Percentiles rank a stretch among this genome's conserved stretches.
phyloP scores from a whole-genome alignment of 2,329 filamentous ascomycete genomes.

The Dothideomycetes sp. region DNA sequence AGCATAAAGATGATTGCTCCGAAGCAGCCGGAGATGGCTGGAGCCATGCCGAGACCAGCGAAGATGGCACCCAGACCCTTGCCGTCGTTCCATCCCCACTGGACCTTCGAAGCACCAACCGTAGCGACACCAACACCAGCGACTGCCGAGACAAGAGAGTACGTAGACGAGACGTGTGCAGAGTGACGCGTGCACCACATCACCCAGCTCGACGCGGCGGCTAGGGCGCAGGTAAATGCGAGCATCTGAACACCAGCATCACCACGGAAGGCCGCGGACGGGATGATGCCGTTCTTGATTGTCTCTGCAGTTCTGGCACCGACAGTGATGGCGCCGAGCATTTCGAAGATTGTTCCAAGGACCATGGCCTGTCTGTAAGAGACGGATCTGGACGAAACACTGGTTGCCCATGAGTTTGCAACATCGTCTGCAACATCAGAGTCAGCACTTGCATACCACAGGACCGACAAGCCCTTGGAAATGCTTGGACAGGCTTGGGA shows the following conservation, averaged over 20 bases:
- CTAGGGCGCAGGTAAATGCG: constrained; percentile 37
- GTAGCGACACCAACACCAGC: constrained; percentile 52
- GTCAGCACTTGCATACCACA: too few species aligned
- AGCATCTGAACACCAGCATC: constrained; percentile 35
- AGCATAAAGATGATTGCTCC: constrained; percentile 41
- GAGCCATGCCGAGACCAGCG: constrained; percentile 40
- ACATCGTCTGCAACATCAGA: constrained; percentile 35
- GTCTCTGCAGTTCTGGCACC: constrained; percentile 42
- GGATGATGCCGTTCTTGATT: constrained; percentile 44
- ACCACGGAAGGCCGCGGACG: constrained; percentile 37
- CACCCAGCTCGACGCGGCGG: constrained; percentile 46
- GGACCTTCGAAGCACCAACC: constrained; percentile 32
- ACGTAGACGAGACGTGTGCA: constrained; percentile 52
- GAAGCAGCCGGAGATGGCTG: constrained; percentile 39
- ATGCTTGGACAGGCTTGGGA: too few species aligned
- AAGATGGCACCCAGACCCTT: constrained; percentile 35
- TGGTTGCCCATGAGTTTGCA: constrained; percentile 46
- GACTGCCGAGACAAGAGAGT: constrained; percentile 51
- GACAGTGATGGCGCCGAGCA: constrained; percentile 43
- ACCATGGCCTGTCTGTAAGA: constrained; percentile 44
- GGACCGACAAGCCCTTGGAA: too few species aligned
- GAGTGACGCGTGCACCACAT: constrained; percentile 47
- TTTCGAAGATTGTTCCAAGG: constrained; percentile 41
- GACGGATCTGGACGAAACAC: constrained; percentile 43
- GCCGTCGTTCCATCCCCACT: constrained; percentile 36